phyloP scores from a whole-genome alignment of 805 yeast species.

The Saccharomycopsis amapae region DNA sequence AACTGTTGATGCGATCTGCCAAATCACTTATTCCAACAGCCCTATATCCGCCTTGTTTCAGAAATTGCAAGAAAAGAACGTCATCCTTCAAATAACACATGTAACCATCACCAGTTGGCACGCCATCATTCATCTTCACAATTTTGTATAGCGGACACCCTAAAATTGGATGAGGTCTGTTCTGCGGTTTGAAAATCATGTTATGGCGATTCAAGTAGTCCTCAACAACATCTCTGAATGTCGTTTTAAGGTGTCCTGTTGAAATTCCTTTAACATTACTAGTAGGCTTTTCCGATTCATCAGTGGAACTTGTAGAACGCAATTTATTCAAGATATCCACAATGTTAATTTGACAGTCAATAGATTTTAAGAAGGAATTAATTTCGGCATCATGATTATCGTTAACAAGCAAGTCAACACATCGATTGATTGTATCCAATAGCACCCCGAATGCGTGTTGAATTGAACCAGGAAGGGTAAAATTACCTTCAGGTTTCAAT shows the following conservation, averaged over 20 bases:
- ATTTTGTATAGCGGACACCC: conserved; percentile 43
- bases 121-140: conserved; percentile 27
- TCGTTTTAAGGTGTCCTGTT: conserved; percentile 30
- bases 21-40: conserved; percentile 28
- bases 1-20: too few relatives aligned
- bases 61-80: conserved; percentile 52
- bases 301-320: background rate
- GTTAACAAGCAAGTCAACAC: too few relatives aligned
- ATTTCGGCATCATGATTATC: too few relatives aligned
- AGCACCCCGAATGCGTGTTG: too few relatives aligned
- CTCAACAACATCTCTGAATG: conserved; percentile 61
- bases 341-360: background rate
- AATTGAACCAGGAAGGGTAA: too few relatives aligned
- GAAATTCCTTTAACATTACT: conserved; percentile 5
- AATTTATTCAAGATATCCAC: background rate
- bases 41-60: conserved; percentile 29
- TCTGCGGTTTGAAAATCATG: conserved; percentile 35
- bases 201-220: conserved; percentile 49
- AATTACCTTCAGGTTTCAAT: too few relatives aligned
- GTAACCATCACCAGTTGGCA: conserved; percentile 30
- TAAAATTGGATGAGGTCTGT: conserved; percentile 29
- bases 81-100: conserved; percentile 54
- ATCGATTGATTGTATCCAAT: too few relatives aligned
- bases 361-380: too few relatives aligned
- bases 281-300: background rate